phyloP scores from a whole-genome alignment of 306 rosid species.

The Elaeagnus macrophylla region DNA sequence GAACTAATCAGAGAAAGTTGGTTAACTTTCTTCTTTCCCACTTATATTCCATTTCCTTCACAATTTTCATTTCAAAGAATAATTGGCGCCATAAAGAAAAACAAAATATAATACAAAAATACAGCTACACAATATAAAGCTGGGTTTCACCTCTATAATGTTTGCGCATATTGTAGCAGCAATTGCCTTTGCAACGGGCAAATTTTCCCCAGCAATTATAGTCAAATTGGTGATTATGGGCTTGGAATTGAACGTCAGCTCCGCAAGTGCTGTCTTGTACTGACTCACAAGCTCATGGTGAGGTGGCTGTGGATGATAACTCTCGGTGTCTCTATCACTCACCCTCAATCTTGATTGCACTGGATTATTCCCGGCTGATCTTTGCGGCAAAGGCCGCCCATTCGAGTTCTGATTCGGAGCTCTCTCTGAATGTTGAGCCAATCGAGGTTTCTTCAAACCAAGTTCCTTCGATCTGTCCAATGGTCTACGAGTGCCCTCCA shows the following conservation, averaged over 20 bases:
- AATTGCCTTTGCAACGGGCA: conserved; percentile 52
- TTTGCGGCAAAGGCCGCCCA: conserved; percentile 53
- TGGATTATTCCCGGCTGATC: conserved; percentile 34
- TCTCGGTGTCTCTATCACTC: conserved; percentile 45
- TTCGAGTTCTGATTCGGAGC: conserved; percentile 23
- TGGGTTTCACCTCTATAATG: conserved; percentile 89
- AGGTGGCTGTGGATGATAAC: conserved; percentile 59
- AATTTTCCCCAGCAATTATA: conserved; percentile 76
- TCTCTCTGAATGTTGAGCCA: conserved; percentile 52
- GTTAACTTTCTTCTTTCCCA: conserved; percentile 1
- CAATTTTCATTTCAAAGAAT: conserved; percentile 35
- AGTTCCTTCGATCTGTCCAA: conserved; percentile 76
- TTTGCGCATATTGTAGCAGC: conserved; percentile 58
- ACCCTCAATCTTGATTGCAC: conserved; percentile 41
- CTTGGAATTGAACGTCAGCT: conserved; percentile 84
- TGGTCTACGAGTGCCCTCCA: conserved; percentile 82
- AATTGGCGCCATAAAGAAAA: conserved; percentile 27
- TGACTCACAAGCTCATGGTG: conserved; percentile 67
- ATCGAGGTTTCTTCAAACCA: conserved; percentile 70
- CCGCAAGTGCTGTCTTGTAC: conserved; percentile 68
- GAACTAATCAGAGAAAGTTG: conserved; percentile 5
- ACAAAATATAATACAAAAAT: conserved; percentile 24
- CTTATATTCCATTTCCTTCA: conserved; percentile 22
- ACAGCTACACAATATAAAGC: conserved; percentile 38
- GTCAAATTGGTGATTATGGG: conserved; percentile 87